Percentiles rank a stretch among this genome's conserved stretches.
Evolutionary conservation across 176 grass and related monocot species (phyloP).

Genomic region (Tuctoria greenei): DNA sequence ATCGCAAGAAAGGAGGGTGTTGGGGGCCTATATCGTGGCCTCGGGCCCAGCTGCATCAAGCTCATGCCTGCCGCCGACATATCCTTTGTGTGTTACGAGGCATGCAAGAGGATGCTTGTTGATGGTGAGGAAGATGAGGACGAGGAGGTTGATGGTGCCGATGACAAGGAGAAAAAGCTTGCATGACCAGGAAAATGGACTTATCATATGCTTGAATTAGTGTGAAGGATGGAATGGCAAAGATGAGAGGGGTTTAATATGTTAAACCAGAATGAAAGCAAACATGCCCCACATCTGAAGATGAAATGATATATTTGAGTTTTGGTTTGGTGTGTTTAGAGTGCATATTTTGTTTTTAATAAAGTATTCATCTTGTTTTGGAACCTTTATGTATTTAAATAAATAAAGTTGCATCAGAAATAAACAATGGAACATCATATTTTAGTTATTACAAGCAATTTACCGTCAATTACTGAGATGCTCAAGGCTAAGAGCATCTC

Average conservation of each 20-base stretch:
- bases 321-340: too few relatives aligned
- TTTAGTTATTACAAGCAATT: background rate
- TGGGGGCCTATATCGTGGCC: slow-evolving; percentile 65
- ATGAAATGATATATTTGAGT: too few relatives aligned
- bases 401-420: background rate
- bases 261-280: too few relatives aligned
- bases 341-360: background rate
- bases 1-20: slow-evolving; percentile 61
- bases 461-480: too few relatives aligned
- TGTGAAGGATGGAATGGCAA: too few relatives aligned
- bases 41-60: slow-evolving; percentile 87
- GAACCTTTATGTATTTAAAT: background rate
- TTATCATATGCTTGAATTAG: too few relatives aligned
- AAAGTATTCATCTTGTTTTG: background rate
- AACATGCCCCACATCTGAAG: too few relatives aligned
- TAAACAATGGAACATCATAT: background rate
- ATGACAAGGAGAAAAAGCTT: background rate
- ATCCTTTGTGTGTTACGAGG: slow-evolving; percentile 95
- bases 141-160: slow-evolving; percentile 44
- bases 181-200: background rate
- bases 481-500: too few relatives aligned
- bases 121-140: slow-evolving; percentile 42
- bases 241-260: too few relatives aligned
- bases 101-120: slow-evolving; percentile 73
- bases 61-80: slow-evolving; percentile 76